A percentile compares a stretch with the other conserved stretches of the same genome.
Conservation (phyloP, 1,284 basidiomycete genomes). For the Cystobasidium sp. region DNA sequence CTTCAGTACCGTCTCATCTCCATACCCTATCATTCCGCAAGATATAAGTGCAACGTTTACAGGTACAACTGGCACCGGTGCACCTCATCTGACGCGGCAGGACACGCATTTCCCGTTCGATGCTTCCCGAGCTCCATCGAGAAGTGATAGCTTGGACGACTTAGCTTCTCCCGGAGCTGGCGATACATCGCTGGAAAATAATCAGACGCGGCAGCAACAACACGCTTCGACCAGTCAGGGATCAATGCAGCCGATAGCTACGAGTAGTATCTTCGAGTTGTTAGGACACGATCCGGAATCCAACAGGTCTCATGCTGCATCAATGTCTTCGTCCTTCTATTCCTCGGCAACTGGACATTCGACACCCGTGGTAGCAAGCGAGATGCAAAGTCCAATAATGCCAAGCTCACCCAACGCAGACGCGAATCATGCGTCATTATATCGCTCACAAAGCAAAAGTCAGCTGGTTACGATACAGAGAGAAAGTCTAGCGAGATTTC, state of each 20-base stretch:
- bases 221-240: slow-evolving; percentile 17
- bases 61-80: neutral
- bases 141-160: slow-evolving; percentile 19
- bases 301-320: slow-evolving; percentile 8
- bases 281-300: slow-evolving; percentile 37
- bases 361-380: slow-evolving; percentile 29
- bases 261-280: slow-evolving; percentile 37
- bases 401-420: slow-evolving; percentile 25
- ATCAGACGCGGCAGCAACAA: slow-evolving; percentile 9
- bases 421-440: neutral
- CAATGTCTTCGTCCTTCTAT: slow-evolving; percentile 13
- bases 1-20: slow-evolving; percentile 49
- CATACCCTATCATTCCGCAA: slow-evolving; percentile 45
- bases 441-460: slow-evolving; percentile 2
- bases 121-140: slow-evolving; percentile 22
- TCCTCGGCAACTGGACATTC: slow-evolving; percentile 24
- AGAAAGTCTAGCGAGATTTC: slow-evolving; percentile 24
- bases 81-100: slow-evolving; percentile 7
- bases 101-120: slow-evolving; percentile 33
- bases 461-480: slow-evolving; percentile 12
- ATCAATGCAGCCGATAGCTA: slow-evolving; percentile 27
- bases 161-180: slow-evolving; percentile 6
- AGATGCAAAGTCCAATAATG: slow-evolving; percentile 14
- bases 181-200: neutral
- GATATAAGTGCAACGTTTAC: slow-evolving; percentile 30